Conservation (phyloP, 441 rosid species). For the Populus hybrid region DNA sequence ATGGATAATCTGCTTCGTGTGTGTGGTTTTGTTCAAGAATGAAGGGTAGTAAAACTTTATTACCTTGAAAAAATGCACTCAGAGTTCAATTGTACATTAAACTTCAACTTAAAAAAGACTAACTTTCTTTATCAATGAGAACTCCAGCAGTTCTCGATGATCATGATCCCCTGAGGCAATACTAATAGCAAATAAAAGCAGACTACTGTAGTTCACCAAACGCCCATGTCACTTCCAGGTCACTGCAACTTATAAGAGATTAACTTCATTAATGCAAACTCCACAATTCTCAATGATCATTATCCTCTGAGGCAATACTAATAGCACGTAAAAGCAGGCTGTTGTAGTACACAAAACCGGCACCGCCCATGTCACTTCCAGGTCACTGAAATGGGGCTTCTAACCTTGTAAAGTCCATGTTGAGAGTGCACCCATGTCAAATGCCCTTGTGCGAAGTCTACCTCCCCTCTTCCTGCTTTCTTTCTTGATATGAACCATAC, state of each 20-base stretch:
- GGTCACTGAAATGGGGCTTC: slow-evolving; percentile 85
- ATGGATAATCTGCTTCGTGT: not conserved
- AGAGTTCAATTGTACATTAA: not conserved
- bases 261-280: not conserved
- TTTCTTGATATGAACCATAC: slow-evolving; percentile 58
- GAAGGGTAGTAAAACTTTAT: not conserved
- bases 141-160: not conserved
- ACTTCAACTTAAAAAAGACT: not conserved
- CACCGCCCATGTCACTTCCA: slow-evolving; percentile 38
- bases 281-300: not conserved
- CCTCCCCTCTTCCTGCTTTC: slow-evolving; percentile 28
- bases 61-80: slow-evolving; percentile 3
- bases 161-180: not conserved
- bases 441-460: slow-evolving; percentile 55
- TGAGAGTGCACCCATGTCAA: slow-evolving; percentile 71
- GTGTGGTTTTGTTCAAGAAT: not conserved
- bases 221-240: not conserved
- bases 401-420: slow-evolving; percentile 47
- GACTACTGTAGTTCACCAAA: not conserved
- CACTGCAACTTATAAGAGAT: not conserved
- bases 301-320: slow-evolving; percentile 5
- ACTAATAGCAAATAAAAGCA: not conserved
- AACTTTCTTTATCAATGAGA: not conserved
- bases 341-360: not conserved
- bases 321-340: slow-evolving; percentile 14